Evolutionary conservation across 495 filamentous ascomycete genomes (phyloP).

Genomic region (Trichodelitschia bisporula): DNA sequence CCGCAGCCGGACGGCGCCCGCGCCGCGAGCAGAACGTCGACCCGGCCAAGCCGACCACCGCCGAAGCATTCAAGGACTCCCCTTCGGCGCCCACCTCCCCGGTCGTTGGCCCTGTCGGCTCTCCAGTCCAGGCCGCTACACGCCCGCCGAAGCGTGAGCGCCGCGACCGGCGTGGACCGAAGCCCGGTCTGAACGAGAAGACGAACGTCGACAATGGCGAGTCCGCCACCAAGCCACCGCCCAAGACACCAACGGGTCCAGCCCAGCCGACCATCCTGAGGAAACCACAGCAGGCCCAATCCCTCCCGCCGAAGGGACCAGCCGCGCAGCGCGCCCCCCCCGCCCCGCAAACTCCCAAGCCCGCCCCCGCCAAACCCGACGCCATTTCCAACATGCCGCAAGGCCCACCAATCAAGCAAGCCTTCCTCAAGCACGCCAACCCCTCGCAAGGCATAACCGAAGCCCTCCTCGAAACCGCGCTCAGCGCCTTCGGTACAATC

Average conservation of each 20-base stretch:
- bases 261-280: no score
- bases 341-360: no score
- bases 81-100: neutral
- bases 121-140: no score
- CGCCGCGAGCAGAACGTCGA: slow-evolving; percentile 2
- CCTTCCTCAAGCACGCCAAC: slow-evolving; percentile 87
- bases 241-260: no score
- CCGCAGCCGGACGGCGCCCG: slow-evolving; percentile 8
- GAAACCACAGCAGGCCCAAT: no score
- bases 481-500: slow-evolving; percentile 44
- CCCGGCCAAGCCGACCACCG: slow-evolving; percentile 1
- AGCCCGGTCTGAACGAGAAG: no score
- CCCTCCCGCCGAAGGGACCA: no score
- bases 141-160: no score
- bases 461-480: slow-evolving; percentile 40
- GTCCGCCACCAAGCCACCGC: no score
- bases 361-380: slow-evolving; percentile 4
- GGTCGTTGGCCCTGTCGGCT: neutral
- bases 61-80: neutral
- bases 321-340: no score
- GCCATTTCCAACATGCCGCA: slow-evolving; percentile 9
- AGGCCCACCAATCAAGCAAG: slow-evolving; percentile 17
- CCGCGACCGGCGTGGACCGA: no score
- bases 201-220: no score
- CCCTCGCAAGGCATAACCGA: slow-evolving; percentile 80